Percentiles rank a stretch among this genome's conserved stretches.
Conservation (phyloP, 345 rosid genomes). For the Litchi chinensis region DNA sequence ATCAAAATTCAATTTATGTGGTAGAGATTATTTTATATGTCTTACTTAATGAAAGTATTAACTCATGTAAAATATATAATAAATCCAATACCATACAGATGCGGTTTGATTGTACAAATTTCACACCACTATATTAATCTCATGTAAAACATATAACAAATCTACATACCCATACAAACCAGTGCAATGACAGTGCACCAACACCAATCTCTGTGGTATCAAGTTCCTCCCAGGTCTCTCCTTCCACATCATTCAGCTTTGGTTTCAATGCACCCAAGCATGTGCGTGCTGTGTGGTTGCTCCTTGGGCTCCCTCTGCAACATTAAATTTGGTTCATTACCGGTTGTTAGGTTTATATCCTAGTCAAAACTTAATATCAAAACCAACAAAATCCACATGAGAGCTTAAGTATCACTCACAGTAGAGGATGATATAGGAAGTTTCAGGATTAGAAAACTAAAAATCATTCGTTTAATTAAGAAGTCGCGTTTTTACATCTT, state of each 20-base stretch:
- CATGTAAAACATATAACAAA: background rate
- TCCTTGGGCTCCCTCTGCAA: slow-evolving; percentile 88
- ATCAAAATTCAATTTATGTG: no score
- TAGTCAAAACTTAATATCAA: slow-evolving; percentile 46
- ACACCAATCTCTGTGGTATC: no score
- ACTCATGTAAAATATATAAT: no score
- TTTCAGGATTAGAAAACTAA: background rate
- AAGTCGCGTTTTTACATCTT: background rate
- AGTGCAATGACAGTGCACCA: slow-evolving; percentile 74
- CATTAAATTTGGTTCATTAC: slow-evolving; percentile 64
- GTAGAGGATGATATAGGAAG: background rate
- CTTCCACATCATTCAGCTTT: no score
- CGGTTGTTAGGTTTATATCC: slow-evolving; percentile 51
- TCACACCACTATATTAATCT: background rate
- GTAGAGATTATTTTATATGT: no score
- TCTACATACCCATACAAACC: slow-evolving; percentile 86
- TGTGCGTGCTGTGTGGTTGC: no score
- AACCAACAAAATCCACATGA: slow-evolving; percentile 13
- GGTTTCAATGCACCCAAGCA: no score
- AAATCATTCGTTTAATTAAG: background rate
- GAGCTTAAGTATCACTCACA: background rate
- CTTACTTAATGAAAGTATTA: no score
- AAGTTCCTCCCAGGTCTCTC: no score
- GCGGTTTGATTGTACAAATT: no score
- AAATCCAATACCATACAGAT: no score